Conservation (phyloP, 306 rosid species). For the Vigna nakashimae region DNA sequence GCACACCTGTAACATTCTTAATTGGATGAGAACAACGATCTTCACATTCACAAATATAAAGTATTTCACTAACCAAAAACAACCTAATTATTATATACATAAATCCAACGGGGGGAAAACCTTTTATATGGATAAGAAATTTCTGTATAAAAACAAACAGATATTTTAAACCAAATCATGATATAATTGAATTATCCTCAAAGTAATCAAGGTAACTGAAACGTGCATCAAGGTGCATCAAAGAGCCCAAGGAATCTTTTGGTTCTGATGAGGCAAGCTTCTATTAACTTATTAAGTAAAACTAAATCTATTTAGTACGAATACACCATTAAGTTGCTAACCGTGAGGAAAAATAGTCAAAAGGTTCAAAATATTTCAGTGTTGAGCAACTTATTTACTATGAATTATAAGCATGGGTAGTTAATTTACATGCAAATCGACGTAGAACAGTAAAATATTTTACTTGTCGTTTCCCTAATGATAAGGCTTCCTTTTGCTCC, state of each 20-base stretch:
- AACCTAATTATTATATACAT: not conserved
- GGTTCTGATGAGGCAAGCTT: not conserved
- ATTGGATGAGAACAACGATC: constrained; percentile 40
- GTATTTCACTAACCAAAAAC: not conserved
- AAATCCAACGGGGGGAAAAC: constrained; percentile 7
- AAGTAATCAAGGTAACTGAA: not conserved
- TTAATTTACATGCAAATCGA: not conserved
- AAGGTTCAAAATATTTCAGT: not conserved
- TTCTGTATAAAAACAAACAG: not conserved
- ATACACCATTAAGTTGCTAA: not conserved
- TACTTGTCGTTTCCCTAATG: not conserved
- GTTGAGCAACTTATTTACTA: not conserved
- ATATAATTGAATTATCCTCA: not conserved
- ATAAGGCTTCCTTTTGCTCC: not conserved
- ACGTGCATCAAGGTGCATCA: not conserved
- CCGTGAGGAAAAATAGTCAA: not conserved
- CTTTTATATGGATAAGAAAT: not conserved
- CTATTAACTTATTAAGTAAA: not conserved
- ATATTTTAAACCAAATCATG: constrained; percentile 2
- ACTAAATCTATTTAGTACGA: not conserved
- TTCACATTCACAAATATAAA: not conserved
- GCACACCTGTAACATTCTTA: constrained; percentile 73
- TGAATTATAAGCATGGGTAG: not conserved
- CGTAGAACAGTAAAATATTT: not conserved
- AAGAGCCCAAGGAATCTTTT: not conserved